phyloP scores from a whole-genome alignment of 768 basidiomycete species.

The Russula dissimulans region DNA sequence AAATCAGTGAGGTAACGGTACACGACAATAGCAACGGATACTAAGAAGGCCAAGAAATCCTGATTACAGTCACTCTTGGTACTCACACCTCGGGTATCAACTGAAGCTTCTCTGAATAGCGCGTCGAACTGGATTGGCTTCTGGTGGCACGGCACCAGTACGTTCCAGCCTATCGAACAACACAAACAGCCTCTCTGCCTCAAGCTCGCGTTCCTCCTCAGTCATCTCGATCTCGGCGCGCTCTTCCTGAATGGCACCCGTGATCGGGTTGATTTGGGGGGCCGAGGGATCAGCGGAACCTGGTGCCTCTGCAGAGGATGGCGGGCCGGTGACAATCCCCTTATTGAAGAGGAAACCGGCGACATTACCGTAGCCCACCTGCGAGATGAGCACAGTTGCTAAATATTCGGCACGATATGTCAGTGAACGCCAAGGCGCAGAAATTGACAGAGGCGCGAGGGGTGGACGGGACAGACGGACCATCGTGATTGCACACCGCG shows the following conservation, averaged over 20 bases:
- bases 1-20: slow-evolving; percentile 6
- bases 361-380: slow-evolving; percentile 91
- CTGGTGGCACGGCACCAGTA: slow-evolving; percentile 55
- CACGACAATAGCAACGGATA: neutral
- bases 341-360: slow-evolving; percentile 92
- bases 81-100: neutral
- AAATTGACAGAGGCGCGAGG: neutral
- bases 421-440: neutral
- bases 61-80: neutral
- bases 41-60: neutral
- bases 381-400: slow-evolving; percentile 65
- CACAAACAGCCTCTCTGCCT: slow-evolving; percentile 87
- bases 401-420: neutral
- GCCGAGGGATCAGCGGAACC: slow-evolving; percentile 27
- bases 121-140: slow-evolving; percentile 64
- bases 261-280: slow-evolving; percentile 71
- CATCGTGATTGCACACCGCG: slow-evolving; percentile 71
- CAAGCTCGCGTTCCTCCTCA: slow-evolving; percentile 89
- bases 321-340: slow-evolving; percentile 63
- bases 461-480: slow-evolving; percentile 27
- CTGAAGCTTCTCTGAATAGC: slow-evolving; percentile 46
- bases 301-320: slow-evolving; percentile 27
- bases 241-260: slow-evolving; percentile 50
- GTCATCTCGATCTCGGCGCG: slow-evolving; percentile 58
- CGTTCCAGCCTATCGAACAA: slow-evolving; percentile 85